Evolutionary conservation across 1,284 basidiomycete genomes (phyloP).

Genomic region (Agaricales sp.): DNA sequence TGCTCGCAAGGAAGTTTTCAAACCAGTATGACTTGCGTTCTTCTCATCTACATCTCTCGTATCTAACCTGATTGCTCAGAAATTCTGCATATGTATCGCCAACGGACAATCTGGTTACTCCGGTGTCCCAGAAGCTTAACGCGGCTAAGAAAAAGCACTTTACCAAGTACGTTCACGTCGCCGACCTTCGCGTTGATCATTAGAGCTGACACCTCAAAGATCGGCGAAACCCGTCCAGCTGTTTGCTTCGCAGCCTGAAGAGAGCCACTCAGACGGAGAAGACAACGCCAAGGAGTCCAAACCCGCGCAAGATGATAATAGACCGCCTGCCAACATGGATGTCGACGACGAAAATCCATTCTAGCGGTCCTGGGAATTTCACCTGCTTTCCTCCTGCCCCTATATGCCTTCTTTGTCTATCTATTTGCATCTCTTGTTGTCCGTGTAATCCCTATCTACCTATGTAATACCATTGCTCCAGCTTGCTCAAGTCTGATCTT

Average conservation of each 20-base stretch:
- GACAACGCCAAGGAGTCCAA: slow-evolving; percentile 14
- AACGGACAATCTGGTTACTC: slow-evolving; percentile 89
- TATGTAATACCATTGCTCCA: background rate
- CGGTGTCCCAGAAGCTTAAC: slow-evolving; percentile 80
- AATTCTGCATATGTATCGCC: slow-evolving; percentile 82
- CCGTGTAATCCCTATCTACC: slow-evolving; percentile 1
- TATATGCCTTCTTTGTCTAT: slow-evolving; percentile 2
- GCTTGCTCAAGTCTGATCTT: too few relatives aligned
- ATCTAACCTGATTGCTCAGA: slow-evolving; percentile 26
- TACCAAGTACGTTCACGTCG: slow-evolving; percentile 63
- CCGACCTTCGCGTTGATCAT: background rate
- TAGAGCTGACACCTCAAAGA: slow-evolving; percentile 8
- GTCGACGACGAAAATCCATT: slow-evolving; percentile 56
- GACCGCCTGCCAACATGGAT: slow-evolving; percentile 11
- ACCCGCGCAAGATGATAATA: slow-evolving; percentile 21
- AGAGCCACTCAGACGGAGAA: slow-evolving; percentile 30
- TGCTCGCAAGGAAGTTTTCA: slow-evolving; percentile 82
- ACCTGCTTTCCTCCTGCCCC: background rate
- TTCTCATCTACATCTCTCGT: slow-evolving; percentile 1
- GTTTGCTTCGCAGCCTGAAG: slow-evolving; percentile 37
- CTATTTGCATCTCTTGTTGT: slow-evolving; percentile 3
- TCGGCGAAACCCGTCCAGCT: slow-evolving; percentile 45
- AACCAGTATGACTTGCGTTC: slow-evolving; percentile 64
- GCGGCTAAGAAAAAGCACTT: slow-evolving; percentile 90
- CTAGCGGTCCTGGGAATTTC: slow-evolving; percentile 17